Evolutionary conservation across 1,284 basidiomycete species (phyloP).

Genomic region (Malassezia pachydermatis): DNA sequence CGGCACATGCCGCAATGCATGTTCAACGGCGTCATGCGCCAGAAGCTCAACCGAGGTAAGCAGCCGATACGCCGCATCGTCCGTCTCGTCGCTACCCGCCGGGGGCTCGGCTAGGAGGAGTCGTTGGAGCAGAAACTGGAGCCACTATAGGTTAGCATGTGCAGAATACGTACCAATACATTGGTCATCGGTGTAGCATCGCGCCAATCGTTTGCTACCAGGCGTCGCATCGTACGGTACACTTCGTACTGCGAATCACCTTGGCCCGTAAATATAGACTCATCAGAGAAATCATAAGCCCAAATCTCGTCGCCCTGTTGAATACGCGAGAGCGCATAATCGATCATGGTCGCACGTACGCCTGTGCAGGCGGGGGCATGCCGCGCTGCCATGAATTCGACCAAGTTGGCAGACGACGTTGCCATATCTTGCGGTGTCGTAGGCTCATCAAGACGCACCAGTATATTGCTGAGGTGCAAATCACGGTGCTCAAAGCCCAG

Average conservation of each 20-base stretch:
- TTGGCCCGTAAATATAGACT: conserved; percentile 52
- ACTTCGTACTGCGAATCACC: conserved; percentile 91
- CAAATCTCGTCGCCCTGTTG: conserved; percentile 16
- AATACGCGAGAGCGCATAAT: conserved; percentile 74
- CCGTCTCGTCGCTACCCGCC: not conserved
- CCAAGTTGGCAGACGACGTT: not conserved
- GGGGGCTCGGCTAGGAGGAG: conserved; percentile 51
- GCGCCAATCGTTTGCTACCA: conserved; percentile 60
- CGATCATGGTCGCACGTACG: conserved; percentile 73
- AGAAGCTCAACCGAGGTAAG: conserved; percentile 13
- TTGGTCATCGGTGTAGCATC: conserved; percentile 70
- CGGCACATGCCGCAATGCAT: conserved; percentile 4
- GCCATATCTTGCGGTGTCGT: not conserved
- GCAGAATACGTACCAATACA: conserved; percentile 71
- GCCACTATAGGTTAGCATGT: conserved; percentile 58
- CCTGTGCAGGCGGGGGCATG: conserved; percentile 51
- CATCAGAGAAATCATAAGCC: conserved; percentile 45
- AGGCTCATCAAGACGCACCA: conserved; percentile 53
- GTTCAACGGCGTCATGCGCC: conserved; percentile 12
- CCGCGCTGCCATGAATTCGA: conserved; percentile 43
- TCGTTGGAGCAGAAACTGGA: conserved; percentile 66
- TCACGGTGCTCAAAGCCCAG: conserved; percentile 92
- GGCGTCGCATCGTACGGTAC: conserved; percentile 71
- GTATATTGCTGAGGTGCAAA: conserved; percentile 93
- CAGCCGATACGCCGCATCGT: conserved; percentile 4